A percentile compares a stretch with the other conserved stretches of the same genome.
Conservation (phyloP, 1,139 yeast genomes). For the Taphrina populina region DNA sequence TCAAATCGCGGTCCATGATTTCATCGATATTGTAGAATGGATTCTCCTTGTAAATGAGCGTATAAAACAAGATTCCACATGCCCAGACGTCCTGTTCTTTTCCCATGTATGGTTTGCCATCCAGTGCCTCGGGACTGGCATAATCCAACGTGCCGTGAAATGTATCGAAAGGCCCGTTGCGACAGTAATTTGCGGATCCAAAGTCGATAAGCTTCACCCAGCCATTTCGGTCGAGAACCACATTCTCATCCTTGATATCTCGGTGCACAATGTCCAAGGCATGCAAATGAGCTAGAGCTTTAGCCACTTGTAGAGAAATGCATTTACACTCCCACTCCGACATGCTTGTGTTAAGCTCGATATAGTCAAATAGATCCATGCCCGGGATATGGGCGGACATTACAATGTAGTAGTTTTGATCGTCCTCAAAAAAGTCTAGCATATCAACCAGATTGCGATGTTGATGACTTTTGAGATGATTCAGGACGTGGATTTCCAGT, state of each 20-base stretch:
- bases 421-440: constrained; percentile 89
- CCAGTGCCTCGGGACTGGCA: constrained; percentile 92
- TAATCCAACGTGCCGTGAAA: constrained; percentile 96
- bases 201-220: constrained; percentile 78
- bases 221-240: constrained; percentile 64
- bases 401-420: constrained; percentile 80
- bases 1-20: constrained; percentile 82
- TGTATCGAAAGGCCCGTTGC: constrained; percentile 92
- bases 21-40: constrained; percentile 83
- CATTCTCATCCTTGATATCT: constrained; percentile 92
- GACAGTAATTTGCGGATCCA: constrained; percentile 88
- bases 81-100: constrained; percentile 98
- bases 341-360: constrained; percentile 80
- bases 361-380: constrained; percentile 84
- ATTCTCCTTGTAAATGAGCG: constrained; percentile 87
- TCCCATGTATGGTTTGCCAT: constrained; percentile 86
- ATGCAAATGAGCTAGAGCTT: constrained; percentile 79
- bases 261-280: constrained; percentile 85
- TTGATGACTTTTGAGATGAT: constrained; percentile 63
- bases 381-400: constrained; percentile 93
- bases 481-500: constrained; percentile 88
- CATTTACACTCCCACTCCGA: constrained; percentile 69
- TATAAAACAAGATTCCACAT: constrained; percentile 81
- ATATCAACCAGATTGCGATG: constrained; percentile 85
- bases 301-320: constrained; percentile 74